Evolutionary conservation across 176 grass and related monocot species (phyloP), one percentile per base, ranked within the genome.

Genomic region (Oryza nivara): DNA sequence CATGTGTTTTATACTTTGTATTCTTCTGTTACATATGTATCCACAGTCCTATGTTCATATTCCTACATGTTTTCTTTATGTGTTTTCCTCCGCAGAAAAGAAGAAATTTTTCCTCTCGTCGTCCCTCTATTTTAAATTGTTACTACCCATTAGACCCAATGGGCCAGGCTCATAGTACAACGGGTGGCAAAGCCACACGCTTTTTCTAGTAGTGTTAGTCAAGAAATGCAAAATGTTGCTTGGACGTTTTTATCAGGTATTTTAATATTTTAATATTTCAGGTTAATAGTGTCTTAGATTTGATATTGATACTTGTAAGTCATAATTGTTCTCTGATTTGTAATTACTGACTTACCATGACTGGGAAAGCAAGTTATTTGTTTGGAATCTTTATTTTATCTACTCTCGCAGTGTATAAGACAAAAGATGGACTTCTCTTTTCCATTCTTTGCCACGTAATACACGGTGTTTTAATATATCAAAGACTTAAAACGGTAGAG

Each of bases 211-310:
- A 60, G 28, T 60, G 30, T 35, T 60, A 12, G 15, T 22, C 74
- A n/a, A 76, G 49, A 76, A 56, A 56, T 75, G 10, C 48, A 56
- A 36, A 56, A 30, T 56, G 4, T 2, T 54, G 13, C 28, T 75
- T 63, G 19, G 58, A 63, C 58, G 3, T 63, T 48, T 74, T 54
- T 54, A 35, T 35, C 48, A 51, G 17, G 9, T 15, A 52, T 30
- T 3, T 6, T 73, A 86, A 66, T 54, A 6, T 67, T 73, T 49
- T 74, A 13, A 80, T 14, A 38, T 86, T 41, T 20, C 9, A 65
- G 19, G 20, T 48, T 71, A n/a, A 0, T 38, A 1, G 26, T 65
- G 41, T 13, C 22, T 66, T 56, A n/a, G 6, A 0, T 9, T 70
- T 67, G 34, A 19, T 67, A 36, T 70, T 44, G 34, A 19, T 67